phyloP scores from a whole-genome alignment of 305 asterid genomes.

The Fraxinus nigra region DNA sequence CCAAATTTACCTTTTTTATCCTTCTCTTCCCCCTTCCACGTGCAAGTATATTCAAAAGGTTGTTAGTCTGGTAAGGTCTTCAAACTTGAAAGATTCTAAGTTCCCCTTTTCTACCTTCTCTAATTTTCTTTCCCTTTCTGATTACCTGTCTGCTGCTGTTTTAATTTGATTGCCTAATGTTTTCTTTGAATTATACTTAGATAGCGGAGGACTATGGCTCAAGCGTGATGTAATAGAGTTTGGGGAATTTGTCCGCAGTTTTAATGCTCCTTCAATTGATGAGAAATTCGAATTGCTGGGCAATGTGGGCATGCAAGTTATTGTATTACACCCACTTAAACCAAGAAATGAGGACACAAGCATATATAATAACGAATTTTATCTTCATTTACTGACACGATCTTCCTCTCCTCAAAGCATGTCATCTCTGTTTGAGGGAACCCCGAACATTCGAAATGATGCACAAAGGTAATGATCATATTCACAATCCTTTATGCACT shows the following conservation, averaged over 20 bases:
- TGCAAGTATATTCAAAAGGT: neutral
- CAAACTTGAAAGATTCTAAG: neutral
- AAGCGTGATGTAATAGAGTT: slow-evolving; percentile 98
- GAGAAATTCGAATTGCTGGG: slow-evolving; percentile 71
- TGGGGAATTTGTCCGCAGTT: slow-evolving; percentile 91
- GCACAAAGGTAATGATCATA: slow-evolving; percentile 71
- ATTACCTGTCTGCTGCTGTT: slow-evolving; percentile 4
- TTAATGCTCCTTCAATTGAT: slow-evolving; percentile 93
- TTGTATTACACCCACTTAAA: slow-evolving; percentile 10
- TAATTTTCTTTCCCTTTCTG: neutral
- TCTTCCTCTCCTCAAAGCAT: slow-evolving; percentile 75
- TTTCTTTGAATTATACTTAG: slow-evolving; percentile 23
- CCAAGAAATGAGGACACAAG: neutral
- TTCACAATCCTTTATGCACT: neutral
- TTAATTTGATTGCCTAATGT: slow-evolving; percentile 1
- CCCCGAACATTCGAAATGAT: slow-evolving; percentile 92
- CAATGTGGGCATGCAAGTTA: slow-evolving; percentile 76
- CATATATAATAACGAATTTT: neutral
- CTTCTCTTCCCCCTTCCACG: too few relatives aligned
- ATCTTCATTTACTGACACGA: slow-evolving; percentile 19
- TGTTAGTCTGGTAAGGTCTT: neutral
- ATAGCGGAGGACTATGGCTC: slow-evolving; percentile 93
- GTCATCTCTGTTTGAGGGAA: slow-evolving; percentile 86
- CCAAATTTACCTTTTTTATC: too few relatives aligned
- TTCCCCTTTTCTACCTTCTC: neutral